Percentiles rank a stretch among this genome's conserved stretches.
phyloP scores from a whole-genome alignment of 2,329 filamentous ascomycete genomes.

The Fusarium pseudonygamai region DNA sequence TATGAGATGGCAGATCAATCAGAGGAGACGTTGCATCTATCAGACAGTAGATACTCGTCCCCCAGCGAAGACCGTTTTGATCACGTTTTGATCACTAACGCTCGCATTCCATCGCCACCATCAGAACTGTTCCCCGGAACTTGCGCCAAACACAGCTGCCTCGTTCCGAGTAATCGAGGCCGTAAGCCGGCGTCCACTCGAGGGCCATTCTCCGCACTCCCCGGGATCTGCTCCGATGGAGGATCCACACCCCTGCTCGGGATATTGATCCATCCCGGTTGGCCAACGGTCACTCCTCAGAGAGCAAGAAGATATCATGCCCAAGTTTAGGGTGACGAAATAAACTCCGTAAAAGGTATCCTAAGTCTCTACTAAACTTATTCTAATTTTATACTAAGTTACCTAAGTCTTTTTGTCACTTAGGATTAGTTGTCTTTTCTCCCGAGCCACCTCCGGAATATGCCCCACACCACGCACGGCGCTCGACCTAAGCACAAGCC shows the following conservation, averaged over 20 bases:
- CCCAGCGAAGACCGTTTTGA: neutral
- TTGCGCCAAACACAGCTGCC: fast-evolving
- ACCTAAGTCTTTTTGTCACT: no score
- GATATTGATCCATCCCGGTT: neutral
- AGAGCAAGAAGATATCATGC: no score
- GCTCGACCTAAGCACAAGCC: neutral
- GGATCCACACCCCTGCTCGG: conserved; percentile 1
- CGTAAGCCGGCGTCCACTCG: neutral
- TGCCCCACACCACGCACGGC: neutral
- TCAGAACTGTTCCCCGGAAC: neutral
- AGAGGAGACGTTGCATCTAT: no score
- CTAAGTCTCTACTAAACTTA: no score
- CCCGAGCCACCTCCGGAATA: neutral
- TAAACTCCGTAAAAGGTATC: no score
- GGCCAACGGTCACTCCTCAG: neutral
- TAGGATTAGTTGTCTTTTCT: no score
- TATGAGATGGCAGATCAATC: neutral
- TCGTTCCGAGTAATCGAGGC: neutral
- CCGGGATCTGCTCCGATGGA: neutral
- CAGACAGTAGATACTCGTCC: neutral
- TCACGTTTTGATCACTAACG: neutral
- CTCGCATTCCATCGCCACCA: neutral
- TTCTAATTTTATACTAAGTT: no score
- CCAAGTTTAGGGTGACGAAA: no score
- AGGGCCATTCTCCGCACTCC: neutral